Evolutionary conservation across 1,139 yeast species (phyloP).

Genomic region (Meyerozyma elateridarum): DNA sequence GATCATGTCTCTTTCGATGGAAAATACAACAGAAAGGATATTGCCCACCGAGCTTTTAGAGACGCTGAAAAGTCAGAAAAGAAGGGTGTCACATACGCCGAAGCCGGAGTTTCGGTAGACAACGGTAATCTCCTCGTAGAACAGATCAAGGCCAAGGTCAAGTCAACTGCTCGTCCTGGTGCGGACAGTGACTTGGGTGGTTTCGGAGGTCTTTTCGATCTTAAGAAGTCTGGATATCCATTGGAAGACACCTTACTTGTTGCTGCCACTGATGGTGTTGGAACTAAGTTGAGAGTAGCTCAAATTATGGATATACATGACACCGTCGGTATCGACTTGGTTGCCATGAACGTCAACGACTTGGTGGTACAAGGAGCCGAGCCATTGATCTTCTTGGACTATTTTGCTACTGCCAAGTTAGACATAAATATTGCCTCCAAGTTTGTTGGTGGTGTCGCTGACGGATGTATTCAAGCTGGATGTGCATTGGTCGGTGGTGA

Average conservation of each 20-base stretch:
- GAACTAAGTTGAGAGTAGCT: slow-evolving; percentile 93
- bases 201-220: slow-evolving; percentile 93
- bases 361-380: slow-evolving; percentile 98
- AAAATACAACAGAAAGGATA: slow-evolving; percentile 84
- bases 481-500: slow-evolving; percentile 99
- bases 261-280: slow-evolving; percentile 99
- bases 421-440: slow-evolving; percentile 80
- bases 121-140: slow-evolving; percentile 89
- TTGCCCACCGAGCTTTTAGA: slow-evolving; percentile 93
- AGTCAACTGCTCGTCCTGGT: slow-evolving; percentile 93
- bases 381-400: slow-evolving; percentile 91
- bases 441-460: slow-evolving; percentile 93
- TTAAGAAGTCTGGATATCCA: slow-evolving; percentile 79
- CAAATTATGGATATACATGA: slow-evolving; percentile 85
- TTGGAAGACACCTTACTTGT: slow-evolving; percentile 75
- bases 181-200: slow-evolving; percentile 99
- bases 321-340: slow-evolving; percentile 97
- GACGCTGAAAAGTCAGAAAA: slow-evolving; percentile 26
- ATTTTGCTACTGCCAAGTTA: slow-evolving; percentile 91
- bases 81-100: slow-evolving; percentile 72
- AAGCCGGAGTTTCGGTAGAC: slow-evolving; percentile 96
- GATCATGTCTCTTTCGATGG: slow-evolving; percentile 65
- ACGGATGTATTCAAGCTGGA: slow-evolving; percentile 91
- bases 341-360: slow-evolving; percentile 98
- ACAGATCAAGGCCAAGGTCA: slow-evolving; percentile 83